Conservation (phyloP, 805 yeast genomes). For the Saccharomycopsis malanga region DNA sequence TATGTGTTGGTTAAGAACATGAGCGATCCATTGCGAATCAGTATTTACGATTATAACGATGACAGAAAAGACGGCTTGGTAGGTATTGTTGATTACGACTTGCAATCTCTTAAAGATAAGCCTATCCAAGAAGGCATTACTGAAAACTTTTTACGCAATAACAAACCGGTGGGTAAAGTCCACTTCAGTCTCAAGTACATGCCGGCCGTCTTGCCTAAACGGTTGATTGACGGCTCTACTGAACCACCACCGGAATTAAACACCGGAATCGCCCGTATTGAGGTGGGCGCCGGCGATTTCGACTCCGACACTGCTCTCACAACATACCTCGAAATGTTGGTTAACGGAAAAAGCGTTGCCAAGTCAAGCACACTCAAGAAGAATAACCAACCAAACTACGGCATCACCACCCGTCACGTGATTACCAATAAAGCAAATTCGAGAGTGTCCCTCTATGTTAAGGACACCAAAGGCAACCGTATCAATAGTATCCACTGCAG, state of each 20-base stretch:
- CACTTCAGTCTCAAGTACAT: slow-evolving; percentile 63
- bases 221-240: slow-evolving; percentile 67
- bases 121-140: slow-evolving; percentile 42
- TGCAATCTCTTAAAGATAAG: slow-evolving; percentile 55
- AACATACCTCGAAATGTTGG: slow-evolving; percentile 62
- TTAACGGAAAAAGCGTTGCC: slow-evolving; percentile 53
- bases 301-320: slow-evolving; percentile 38
- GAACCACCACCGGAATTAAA: slow-evolving; percentile 88
- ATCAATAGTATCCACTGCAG: slow-evolving; percentile 55
- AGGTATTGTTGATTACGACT: slow-evolving; percentile 70
- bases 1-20: slow-evolving; percentile 64
- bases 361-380: slow-evolving; percentile 52
- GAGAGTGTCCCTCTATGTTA: slow-evolving; percentile 59
- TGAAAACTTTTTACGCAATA: slow-evolving; percentile 66
- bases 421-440: slow-evolving; percentile 65
- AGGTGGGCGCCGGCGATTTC: slow-evolving; percentile 36
- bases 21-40: slow-evolving; percentile 73
- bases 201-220: slow-evolving; percentile 61
- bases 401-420: slow-evolving; percentile 55
- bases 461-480: slow-evolving; percentile 50
- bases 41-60: slow-evolving; percentile 71
- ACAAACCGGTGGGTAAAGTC: slow-evolving; percentile 74
- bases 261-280: slow-evolving; percentile 81
- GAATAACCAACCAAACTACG: slow-evolving; percentile 62
- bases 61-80: slow-evolving; percentile 71